phyloP scores from a whole-genome alignment of 164 flowering plant species.

The Sedum album region DNA sequence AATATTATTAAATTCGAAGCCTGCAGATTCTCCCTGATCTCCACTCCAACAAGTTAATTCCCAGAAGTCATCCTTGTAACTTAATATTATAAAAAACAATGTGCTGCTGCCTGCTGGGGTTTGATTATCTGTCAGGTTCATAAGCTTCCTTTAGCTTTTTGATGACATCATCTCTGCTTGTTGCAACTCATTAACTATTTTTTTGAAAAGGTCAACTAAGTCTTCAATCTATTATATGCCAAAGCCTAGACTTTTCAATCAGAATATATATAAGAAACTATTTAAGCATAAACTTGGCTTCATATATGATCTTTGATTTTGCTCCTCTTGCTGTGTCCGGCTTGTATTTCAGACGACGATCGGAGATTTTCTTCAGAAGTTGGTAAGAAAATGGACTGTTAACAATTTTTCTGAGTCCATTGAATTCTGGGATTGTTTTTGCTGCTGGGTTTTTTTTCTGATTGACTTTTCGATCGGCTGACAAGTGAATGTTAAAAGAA shows the following conservation, averaged over 20 bases:
- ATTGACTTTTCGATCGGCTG: slow-evolving; percentile 5
- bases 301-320: neutral
- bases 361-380: neutral
- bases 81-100: neutral
- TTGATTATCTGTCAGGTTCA: neutral
- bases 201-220: neutral
- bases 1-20: too few species aligned
- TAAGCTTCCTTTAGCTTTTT: neutral
- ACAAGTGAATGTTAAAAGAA: neutral
- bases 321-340: neutral
- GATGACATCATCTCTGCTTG: neutral
- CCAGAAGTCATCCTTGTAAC: neutral
- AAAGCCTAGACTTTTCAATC: neutral
- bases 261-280: neutral
- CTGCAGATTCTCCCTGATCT: too few species aligned
- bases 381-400: neutral
- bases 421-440: neutral
- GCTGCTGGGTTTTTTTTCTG: neutral
- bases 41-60: too few species aligned
- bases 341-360: neutral
- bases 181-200: neutral
- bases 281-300: neutral
- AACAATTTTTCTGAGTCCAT: neutral
- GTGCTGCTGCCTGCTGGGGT: neutral
- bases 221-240: neutral